phyloP scores from a whole-genome alignment of 2,329 filamentous ascomycete genomes.

The Cordyceps tenuipes region DNA sequence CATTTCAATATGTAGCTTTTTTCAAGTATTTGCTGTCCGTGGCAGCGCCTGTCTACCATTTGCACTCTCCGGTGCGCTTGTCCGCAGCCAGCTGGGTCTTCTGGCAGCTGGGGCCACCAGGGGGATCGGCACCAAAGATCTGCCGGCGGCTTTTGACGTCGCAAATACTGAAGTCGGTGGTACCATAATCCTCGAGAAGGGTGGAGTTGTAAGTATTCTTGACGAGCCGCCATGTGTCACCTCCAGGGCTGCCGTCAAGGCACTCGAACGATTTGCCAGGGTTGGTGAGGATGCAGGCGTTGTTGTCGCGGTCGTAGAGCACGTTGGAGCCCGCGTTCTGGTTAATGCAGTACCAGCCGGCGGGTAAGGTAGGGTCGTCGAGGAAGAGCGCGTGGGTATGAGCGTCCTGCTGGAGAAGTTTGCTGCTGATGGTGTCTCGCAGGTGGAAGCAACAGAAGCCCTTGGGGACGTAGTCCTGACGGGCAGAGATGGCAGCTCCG shows the following conservation, averaged over 20 bases:
- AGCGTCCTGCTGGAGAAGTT: slow-evolving; percentile 20
- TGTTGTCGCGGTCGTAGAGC: slow-evolving; percentile 21
- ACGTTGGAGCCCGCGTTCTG: slow-evolving; percentile 18
- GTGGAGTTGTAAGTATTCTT: neutral
- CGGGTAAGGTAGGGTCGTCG: slow-evolving; percentile 14
- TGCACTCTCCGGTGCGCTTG: neutral
- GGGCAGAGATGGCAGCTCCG: slow-evolving; percentile 14
- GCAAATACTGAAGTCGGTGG: neutral
- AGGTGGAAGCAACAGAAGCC: slow-evolving; percentile 25
- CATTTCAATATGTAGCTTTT: neutral
- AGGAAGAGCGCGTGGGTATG: slow-evolving; percentile 21
- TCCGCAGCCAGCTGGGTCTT: neutral
- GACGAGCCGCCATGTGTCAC: slow-evolving; percentile 12
- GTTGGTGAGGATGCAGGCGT: slow-evolving; percentile 25
- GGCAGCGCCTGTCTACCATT: neutral
- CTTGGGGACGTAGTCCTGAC: slow-evolving; percentile 15
- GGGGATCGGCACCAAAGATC: neutral
- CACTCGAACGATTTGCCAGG: slow-evolving; percentile 21
- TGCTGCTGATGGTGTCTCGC: slow-evolving; percentile 18
- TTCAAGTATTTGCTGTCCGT: neutral
- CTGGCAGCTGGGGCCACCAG: neutral
- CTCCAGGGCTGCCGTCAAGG: slow-evolving; percentile 24
- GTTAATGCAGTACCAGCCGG: slow-evolving; percentile 26
- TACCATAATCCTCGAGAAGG: neutral
- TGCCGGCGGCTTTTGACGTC: neutral